Base-by-base conservation (phyloP, 768 basidiomycete species). In the Saitozyma sp. region DNA sequence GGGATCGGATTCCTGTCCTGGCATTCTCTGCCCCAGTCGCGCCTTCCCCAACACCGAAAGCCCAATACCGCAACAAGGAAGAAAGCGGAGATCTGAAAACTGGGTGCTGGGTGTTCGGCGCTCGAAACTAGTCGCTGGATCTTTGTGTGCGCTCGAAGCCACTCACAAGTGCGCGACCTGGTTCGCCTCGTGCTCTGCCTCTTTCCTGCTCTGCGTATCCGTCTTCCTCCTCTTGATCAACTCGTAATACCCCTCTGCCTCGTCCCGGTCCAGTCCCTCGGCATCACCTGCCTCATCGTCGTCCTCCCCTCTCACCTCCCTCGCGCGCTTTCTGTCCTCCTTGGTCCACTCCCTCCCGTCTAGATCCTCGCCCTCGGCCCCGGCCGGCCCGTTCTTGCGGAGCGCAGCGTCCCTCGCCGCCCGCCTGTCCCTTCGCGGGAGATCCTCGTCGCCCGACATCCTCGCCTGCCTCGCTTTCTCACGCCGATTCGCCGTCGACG, bases 381-480 rank as follows among this genome's bases (percentile, higher is more conserved):
- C 29, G 83, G 84, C 53, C 20, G 48, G 55, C 9, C 64, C 60
- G 16, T 67, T 70, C 70, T 60, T 66, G 57, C 60, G 64, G 62
- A 71, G 53, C 14, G 71, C 80, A 13, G 68, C 80, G 55, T 82
- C 81, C 41, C 81, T 65, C 37, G 73, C 76, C 40, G 70, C 74
- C 80, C 83, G 84, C 54, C 88, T 82, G 72, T 91, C 89, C 50
- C 87, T 84, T 72, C 94, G 91, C 16, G 96, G 96, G 52, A 98
- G 83, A 74, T 99, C 96, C 71, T 97, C 95, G 75, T 99, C 96
- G 16, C 96, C 96, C 39, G 90, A 89, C 56, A 87, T 77, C 6
- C 89, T 86, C 29, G 84, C 84, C 64, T 81, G 84, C 61, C 90
- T 83, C 7, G 91, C 92, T 38, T 85, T 86, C 59, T 86, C 85